Evolutionary conservation across 1,284 basidiomycete species (phyloP), one percentile per base, ranked within the genome.

Genomic region (Heterobasidion parviporum): DNA sequence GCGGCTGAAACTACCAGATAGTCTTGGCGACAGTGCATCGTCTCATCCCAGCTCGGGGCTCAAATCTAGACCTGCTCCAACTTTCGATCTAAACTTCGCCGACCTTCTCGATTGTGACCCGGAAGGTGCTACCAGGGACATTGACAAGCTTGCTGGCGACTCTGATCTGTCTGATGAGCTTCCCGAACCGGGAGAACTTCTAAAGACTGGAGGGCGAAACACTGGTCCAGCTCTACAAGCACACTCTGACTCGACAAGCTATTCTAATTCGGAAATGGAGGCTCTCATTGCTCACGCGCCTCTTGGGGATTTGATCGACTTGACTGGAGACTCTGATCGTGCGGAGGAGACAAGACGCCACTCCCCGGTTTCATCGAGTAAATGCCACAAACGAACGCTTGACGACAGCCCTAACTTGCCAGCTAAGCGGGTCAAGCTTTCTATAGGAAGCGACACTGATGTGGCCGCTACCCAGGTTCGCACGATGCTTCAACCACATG

Each of bases 81-180:
- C 79, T 58, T 83, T 83, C 59, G 72, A 81, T 57, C 59, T 85
- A n/a, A 69, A 80, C 51, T 76, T 85, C 52, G 66, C 76, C 6
- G 72, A 76, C 45, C 61, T 85, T 54, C 69, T 67, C 32, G 67
- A 69, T 46, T 61, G 64, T 45, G 69, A 71, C 32, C 63, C 66
- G 51, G 71, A 72, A 46, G 71, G 71, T 18, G 54, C 56, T 36
- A 38, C n/a, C 14, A 18, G 18, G 8, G 34, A 26, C 41, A 32
- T 54, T 32, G 38, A 41, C 38, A 6, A 41, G 4, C 38, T 41
- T 41, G 38, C 38, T n/a, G 38, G 38, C 38, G 38, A 41, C 38
- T 41, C 38, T 41, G 38, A 41, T 8, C 38, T 41, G 38, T 71
- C 72, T 49, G 70, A 71, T 26, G 57, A 59, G 15, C 67, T 83